A percentile compares a stretch with the other conserved stretches of the same genome.
Evolutionary conservation across 2,329 filamentous ascomycete species (phyloP).

Genomic region (Xylaria sp.): DNA sequence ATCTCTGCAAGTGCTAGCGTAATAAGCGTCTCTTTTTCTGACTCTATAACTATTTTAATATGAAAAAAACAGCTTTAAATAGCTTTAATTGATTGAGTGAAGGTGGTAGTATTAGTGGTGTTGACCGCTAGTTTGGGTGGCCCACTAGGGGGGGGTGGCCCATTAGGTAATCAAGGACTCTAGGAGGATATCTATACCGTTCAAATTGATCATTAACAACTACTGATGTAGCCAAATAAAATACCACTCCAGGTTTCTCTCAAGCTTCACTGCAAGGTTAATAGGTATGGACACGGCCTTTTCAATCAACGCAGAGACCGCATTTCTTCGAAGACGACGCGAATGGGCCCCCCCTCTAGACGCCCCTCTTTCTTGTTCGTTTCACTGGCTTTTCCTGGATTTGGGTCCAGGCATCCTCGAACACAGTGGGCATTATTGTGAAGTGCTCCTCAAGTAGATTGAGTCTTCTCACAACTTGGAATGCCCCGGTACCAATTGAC

Average conservation of each 20-base stretch:
- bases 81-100: too few species aligned
- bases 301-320: neutral
- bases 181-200: too few species aligned
- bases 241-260: neutral
- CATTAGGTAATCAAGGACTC: too few species aligned
- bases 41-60: too few species aligned
- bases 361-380: conserved; percentile 20
- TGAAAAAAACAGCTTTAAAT: too few species aligned
- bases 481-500: conserved; percentile 86
- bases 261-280: neutral
- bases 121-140: too few species aligned
- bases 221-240: neutral
- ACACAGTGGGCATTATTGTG: conserved; percentile 64
- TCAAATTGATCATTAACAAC: too few species aligned
- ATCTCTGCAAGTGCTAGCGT: too few species aligned
- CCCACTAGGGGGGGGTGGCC: too few species aligned
- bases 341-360: conserved; percentile 17
- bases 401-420: conserved; percentile 70
- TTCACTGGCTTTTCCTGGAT: conserved; percentile 34
- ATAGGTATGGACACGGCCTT: neutral
- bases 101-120: too few species aligned
- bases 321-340: neutral
- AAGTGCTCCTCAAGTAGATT: conserved; percentile 68
- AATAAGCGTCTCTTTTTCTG: too few species aligned
- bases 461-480: conserved; percentile 83